Percentiles rank a stretch among this genome's conserved stretches.
Evolutionary conservation across 2,329 filamentous ascomycete genomes (phyloP).

Genomic region (Cladosporium sp.): DNA sequence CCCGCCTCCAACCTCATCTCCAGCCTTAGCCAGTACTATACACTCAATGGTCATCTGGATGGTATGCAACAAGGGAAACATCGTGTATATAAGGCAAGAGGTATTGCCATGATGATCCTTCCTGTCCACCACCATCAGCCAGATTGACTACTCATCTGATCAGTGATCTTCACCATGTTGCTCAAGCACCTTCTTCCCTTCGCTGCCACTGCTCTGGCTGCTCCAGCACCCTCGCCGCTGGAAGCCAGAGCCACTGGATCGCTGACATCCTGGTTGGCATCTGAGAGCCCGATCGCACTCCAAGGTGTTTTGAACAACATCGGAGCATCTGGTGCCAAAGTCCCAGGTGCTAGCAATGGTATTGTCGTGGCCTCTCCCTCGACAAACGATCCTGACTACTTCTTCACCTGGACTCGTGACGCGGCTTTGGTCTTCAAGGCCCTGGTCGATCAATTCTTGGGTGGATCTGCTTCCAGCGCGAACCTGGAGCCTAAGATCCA

Average conservation of each 20-base stretch:
- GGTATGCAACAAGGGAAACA: background rate
- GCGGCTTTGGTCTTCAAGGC: slow-evolving; percentile 69
- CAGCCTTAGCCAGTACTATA: background rate
- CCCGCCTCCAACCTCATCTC: slow-evolving; percentile 1
- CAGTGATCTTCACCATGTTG: slow-evolving; percentile 11
- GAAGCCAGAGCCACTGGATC: slow-evolving; percentile 23
- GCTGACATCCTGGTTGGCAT: slow-evolving; percentile 40
- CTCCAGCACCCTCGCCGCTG: slow-evolving; percentile 20
- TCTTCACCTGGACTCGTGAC: slow-evolving; percentile 77
- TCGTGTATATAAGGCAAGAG: background rate
- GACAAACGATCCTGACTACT: slow-evolving; percentile 60
- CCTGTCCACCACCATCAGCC: background rate
- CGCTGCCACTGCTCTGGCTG: slow-evolving; percentile 12
- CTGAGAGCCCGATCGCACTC: slow-evolving; percentile 50
- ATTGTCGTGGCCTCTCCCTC: slow-evolving; percentile 59
- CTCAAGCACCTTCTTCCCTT: slow-evolving; percentile 13
- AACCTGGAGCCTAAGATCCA: slow-evolving; percentile 61
- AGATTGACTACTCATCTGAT: background rate
- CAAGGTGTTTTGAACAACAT: slow-evolving; percentile 58
- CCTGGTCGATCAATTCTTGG: slow-evolving; percentile 66
- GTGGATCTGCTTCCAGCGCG: slow-evolving; percentile 52
- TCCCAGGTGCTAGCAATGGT: slow-evolving; percentile 50
- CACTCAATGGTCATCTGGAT: background rate
- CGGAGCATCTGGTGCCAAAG: slow-evolving; percentile 52
- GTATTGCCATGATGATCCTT: background rate